Base-by-base conservation (phyloP, 345 rosid species). In the Aquilaria sinensis region DNA sequence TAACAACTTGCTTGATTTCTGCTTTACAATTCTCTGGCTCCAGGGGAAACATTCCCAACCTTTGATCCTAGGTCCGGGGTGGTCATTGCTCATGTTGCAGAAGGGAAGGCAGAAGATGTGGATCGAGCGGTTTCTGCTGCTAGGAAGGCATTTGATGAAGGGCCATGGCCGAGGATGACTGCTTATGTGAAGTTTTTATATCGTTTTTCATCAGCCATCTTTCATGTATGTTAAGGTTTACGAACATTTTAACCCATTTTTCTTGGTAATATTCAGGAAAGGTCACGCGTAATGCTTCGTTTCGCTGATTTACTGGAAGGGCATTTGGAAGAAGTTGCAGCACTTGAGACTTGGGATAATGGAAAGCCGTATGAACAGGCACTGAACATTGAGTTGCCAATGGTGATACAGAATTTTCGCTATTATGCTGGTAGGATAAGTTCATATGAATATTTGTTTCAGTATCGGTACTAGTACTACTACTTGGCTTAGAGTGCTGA, bases 261-360 rank as follows among this genome's bases (percentile, higher is more conserved):
- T 13, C 7, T 12, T 53, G 31, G 41, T 10, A 14, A 46, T 45
- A 55, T 64, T 11, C 77, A 93, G 98, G 94, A 93, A 81, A 84
- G 97, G 65, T 81, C 88, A 33, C 75, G 29, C 65, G 77, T 93
- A 63, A 61, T 93, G 47, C 54, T 73, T 51, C 85, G 92, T 6
- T 86, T 81, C 32, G 98, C 98, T 34, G 98, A 93, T 77, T 77
- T 93, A 71, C 57, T 93, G 10, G 97, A 90, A 53, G 80, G 82
- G 72, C 89, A 90, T 74, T 86, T 78, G 37, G 97, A 88, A 53
- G 97, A 88, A 60, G 58, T 93, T 47, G 94, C 98, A 16, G 80
- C 87, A 50, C 87, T 93, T 9, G 98, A 93, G 77, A 78, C 88
- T 59, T 93, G 96, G 98, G 97, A 93, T 63, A 88, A 76, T 70